Evolutionary conservation across 345 rosid genomes (phyloP).

Genomic region (Odontarrhena argentea): DNA sequence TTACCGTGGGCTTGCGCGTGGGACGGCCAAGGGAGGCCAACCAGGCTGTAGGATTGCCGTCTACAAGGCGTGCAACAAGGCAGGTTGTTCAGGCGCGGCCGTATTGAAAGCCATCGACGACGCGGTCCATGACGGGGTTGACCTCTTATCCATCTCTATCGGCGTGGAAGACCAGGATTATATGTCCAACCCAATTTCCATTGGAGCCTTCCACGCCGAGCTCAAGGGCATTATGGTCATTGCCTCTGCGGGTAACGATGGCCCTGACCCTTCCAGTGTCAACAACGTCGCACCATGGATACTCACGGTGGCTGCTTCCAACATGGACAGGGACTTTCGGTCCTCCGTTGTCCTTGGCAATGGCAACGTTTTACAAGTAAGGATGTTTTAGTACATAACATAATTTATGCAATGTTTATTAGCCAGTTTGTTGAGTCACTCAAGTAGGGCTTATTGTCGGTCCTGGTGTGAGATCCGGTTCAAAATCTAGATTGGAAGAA

Average conservation of each 20-base stretch:
- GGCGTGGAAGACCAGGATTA: conserved; percentile 35
- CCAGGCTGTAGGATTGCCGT: conserved; percentile 49
- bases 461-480: too few relatives aligned
- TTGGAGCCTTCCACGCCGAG: conserved; percentile 53
- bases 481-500: too few relatives aligned
- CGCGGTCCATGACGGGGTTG: conserved; percentile 54
- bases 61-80: conserved; percentile 51
- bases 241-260: conserved; percentile 38
- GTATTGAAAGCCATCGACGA: conserved; percentile 51
- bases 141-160: conserved; percentile 50
- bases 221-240: conserved; percentile 41
- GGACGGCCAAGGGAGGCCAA: conserved; percentile 43
- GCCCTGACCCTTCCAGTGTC: conserved; percentile 41
- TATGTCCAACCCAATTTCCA: conserved; percentile 42
- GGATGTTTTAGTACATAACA: neutral
- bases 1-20: conserved; percentile 47
- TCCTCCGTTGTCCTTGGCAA: conserved; percentile 37
- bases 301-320: conserved; percentile 50
- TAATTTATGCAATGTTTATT: conserved; percentile 4
- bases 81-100: conserved; percentile 33
- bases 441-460: too few relatives aligned
- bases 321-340: conserved; percentile 48
- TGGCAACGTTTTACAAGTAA: conserved; percentile 37
- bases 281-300: conserved; percentile 52
- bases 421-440: too few relatives aligned